phyloP scores from a whole-genome alignment of 1,284 basidiomycete genomes.

The Sanghuangporus baumii region DNA sequence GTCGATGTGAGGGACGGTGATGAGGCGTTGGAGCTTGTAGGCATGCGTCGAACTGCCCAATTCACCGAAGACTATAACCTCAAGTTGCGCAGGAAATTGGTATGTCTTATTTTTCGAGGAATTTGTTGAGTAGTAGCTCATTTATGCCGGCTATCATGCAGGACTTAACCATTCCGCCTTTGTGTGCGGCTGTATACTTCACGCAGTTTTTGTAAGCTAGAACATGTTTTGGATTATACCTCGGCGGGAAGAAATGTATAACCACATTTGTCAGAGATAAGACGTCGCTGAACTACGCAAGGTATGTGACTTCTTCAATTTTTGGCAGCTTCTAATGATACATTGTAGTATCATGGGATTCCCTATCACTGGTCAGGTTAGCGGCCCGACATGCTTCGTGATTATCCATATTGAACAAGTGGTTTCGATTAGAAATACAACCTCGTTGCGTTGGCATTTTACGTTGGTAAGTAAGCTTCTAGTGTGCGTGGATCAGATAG shows the following conservation, averaged over 20 bases:
- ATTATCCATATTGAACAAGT: background rate
- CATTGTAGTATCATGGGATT: slow-evolving; percentile 54
- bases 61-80: slow-evolving; percentile 59
- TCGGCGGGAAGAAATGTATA: background rate
- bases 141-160: slow-evolving; percentile 21
- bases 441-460: slow-evolving; percentile 61
- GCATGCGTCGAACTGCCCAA: slow-evolving; percentile 40
- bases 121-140: background rate
- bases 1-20: slow-evolving; percentile 35
- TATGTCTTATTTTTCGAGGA: slow-evolving; percentile 25
- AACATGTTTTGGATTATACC: background rate
- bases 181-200: slow-evolving; percentile 63
- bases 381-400: background rate
- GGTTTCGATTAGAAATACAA: slow-evolving; percentile 45
- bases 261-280: slow-evolving; percentile 43
- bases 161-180: slow-evolving; percentile 54
- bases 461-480: slow-evolving; percentile 36
- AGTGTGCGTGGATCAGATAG: no score
- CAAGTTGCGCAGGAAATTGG: slow-evolving; percentile 53
- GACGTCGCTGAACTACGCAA: slow-evolving; percentile 63
- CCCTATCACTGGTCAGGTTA: slow-evolving; percentile 54
- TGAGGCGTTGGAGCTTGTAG: slow-evolving; percentile 56
- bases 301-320: slow-evolving; percentile 28
- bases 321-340: slow-evolving; percentile 9
- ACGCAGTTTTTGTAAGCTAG: slow-evolving; percentile 52